Evolutionary conservation across 805 yeast species (phyloP), one percentile per base, ranked within the genome.

Genomic region (Metschnikowia gruessii): DNA sequence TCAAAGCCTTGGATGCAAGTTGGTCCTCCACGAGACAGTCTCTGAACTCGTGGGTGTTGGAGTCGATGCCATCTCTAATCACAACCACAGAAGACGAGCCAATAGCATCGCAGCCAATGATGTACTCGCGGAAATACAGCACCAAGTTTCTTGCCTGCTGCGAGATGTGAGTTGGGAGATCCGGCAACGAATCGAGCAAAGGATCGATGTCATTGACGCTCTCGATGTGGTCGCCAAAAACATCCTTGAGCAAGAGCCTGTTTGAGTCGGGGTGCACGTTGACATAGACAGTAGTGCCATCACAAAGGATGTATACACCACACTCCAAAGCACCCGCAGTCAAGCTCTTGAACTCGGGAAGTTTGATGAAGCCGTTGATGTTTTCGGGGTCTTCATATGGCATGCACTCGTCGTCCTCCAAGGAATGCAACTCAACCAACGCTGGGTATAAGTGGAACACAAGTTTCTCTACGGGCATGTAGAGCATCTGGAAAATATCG

Each of bases 381-480:
- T 77, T 78, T 5, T 70, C 69, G 36, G 82, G 43, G 15, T 48
- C 57, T 12, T 33, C 43, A 4, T 51, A 41, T 1, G 60, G 60
- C 37, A 59, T 30, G 7, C 71, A 81, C 51, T 87, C 95, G 1
- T 68, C 69, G 9, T 78, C 84, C 2, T 66, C 66, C 48, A 87
- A 64, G 3, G 78, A 74, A 61, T 90, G 96, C 21, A 92, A 63
- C 33, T 86, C 87, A 28, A 86, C 73, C 46, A 92, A 70, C 10
- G 85, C 81, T 1, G 99, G 98, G 59, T 91, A 94, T 32, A 94
- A 71, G 51, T 80, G 82, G 49, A 77, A 77, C 18, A 82, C 68
- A 17, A 91, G 68, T 42, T 74, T 74, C 18, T 78, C 81, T 13
- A 84, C 61, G 3, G 85, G 77, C 62, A 79, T 70, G 6, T 75